Conservation (phyloP, 2,329 filamentous ascomycete genomes). For the Aspergillus sp. region DNA sequence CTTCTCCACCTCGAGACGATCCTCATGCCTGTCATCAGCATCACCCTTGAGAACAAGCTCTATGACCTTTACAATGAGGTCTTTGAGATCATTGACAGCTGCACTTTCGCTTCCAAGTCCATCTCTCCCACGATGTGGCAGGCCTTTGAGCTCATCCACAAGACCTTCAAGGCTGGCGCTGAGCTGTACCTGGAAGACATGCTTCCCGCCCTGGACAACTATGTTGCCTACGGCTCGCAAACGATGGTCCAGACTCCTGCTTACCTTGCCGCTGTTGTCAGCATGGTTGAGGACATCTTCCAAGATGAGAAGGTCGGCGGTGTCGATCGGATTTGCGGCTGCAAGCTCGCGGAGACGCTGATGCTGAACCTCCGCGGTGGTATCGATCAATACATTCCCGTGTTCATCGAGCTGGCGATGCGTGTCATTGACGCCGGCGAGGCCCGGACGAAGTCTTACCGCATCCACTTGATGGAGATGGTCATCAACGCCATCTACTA, state of each 20-base stretch:
- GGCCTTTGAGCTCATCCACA: constrained; percentile 94
- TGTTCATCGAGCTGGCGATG: constrained; percentile 91
- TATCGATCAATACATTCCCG: constrained; percentile 83
- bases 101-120: constrained; percentile 93
- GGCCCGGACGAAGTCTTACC: constrained; percentile 86
- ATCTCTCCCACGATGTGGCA: constrained; percentile 99
- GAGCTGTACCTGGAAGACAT: constrained; percentile 98
- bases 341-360: constrained; percentile 94
- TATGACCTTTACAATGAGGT: constrained; percentile 98
- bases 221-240: constrained; percentile 85
- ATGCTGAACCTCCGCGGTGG: constrained; percentile 92
- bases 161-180: constrained; percentile 94
- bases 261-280: constrained; percentile 84
- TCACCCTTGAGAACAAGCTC: constrained; percentile 96
- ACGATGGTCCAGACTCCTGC: constrained; percentile 79
- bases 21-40: constrained; percentile 93
- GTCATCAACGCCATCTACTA: constrained; percentile 98
- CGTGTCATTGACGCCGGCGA: constrained; percentile 70
- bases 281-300: constrained; percentile 96
- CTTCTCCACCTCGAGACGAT: constrained; percentile 92
- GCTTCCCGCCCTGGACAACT: constrained; percentile 97
- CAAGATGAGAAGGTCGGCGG: constrained; percentile 87
- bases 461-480: constrained; percentile 97
- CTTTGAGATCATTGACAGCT: constrained; percentile 99
- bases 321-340: constrained; percentile 93